Evolutionary conservation across 2,329 filamentous ascomycete species (phyloP).

Genomic region (Orbilia quercus): DNA sequence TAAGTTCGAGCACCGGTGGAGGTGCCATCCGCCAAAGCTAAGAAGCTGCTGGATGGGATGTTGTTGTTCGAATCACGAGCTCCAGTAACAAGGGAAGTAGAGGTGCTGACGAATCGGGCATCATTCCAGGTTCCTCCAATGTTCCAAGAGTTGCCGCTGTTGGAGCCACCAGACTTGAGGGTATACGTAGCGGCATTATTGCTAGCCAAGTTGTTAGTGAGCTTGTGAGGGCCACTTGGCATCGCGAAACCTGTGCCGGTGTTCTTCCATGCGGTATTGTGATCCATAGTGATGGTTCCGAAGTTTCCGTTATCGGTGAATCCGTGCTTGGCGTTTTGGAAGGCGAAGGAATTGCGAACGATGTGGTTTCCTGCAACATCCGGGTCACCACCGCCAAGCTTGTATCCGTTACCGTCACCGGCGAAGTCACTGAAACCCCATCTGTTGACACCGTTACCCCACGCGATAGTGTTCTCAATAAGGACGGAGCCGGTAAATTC

Average conservation of each 20-base stretch:
- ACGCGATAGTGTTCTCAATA: conserved; percentile 65
- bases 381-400: conserved; percentile 64
- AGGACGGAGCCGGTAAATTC: conserved; percentile 65
- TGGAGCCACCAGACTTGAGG: conserved; percentile 59
- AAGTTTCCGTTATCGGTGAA: conserved; percentile 67
- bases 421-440: conserved; percentile 65
- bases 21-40: conserved; percentile 63
- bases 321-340: conserved; percentile 65
- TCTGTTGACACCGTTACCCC: conserved; percentile 66
- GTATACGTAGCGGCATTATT: conserved; percentile 61
- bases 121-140: conserved; percentile 63
- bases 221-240: conserved; percentile 61
- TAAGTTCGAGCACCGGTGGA: conserved; percentile 63
- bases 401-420: conserved; percentile 67
- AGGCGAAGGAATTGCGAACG: conserved; percentile 66
- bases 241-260: conserved; percentile 64
- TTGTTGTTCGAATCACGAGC: conserved; percentile 63
- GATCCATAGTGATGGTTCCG: conserved; percentile 63
- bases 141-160: conserved; percentile 66
- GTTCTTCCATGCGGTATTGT: conserved; percentile 67
- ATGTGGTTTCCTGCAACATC: conserved; percentile 64
- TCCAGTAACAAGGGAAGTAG: conserved; percentile 62
- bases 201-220: conserved; percentile 64
- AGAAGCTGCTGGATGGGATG: conserved; percentile 64
- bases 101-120: conserved; percentile 63